Percentiles rank a stretch among this genome's conserved stretches.
Evolutionary conservation across 257 asterid genomes (phyloP).

Genomic region (Nicotiana undulata): DNA sequence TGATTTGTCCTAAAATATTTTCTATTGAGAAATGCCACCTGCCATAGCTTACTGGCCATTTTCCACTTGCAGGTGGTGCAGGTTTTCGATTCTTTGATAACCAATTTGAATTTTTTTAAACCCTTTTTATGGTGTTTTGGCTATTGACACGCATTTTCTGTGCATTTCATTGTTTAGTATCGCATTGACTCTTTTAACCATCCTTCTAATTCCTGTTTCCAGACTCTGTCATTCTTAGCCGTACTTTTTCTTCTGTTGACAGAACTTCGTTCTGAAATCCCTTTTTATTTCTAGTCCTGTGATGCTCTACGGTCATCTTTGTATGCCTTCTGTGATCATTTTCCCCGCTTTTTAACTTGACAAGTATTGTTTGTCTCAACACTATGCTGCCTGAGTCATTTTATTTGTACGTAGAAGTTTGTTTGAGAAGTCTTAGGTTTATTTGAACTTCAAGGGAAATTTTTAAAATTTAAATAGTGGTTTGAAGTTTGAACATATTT

Average conservation of each 20-base stretch:
- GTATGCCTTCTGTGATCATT: background rate
- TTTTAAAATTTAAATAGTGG: background rate
- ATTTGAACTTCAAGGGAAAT: background rate
- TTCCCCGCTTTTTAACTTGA: background rate
- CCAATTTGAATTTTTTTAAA: slow-evolving; percentile 35
- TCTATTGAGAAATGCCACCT: slow-evolving; percentile 13
- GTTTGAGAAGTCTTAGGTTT: background rate
- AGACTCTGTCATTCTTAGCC: background rate
- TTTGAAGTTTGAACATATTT: background rate
- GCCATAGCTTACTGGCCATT: slow-evolving; percentile 70
- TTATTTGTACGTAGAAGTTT: background rate
- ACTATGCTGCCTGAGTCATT: background rate
- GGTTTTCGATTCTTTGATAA: slow-evolving; percentile 72
- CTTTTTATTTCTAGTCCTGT: background rate
- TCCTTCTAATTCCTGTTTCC: background rate
- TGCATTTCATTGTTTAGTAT: slow-evolving; percentile 6
- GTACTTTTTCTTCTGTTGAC: background rate
- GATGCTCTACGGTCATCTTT: background rate
- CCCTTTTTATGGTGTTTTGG: slow-evolving; percentile 13
- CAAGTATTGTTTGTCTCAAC: background rate
- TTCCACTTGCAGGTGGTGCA: slow-evolving; percentile 99
- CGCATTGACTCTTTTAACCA: background rate
- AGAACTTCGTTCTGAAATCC: background rate
- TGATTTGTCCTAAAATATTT: background rate
- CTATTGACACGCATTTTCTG: slow-evolving; percentile 16